Base-by-base conservation (phyloP, 1,284 basidiomycete genomes). In the Quambalaria eucalypti region DNA sequence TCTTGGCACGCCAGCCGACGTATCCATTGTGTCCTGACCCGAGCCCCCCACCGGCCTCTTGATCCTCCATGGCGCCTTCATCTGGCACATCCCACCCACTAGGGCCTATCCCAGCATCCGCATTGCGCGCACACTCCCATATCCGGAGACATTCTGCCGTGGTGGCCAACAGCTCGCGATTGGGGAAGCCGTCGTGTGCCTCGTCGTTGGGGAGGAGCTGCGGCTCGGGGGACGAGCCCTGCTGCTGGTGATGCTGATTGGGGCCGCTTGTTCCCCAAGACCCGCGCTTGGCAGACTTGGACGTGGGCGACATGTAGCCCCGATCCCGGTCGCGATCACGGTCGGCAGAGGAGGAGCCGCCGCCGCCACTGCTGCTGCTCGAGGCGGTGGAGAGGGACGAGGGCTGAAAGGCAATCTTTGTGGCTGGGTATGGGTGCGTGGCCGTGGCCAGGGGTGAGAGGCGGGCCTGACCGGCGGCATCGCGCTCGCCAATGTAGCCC, bases 141-240 rank as follows among this genome's bases (percentile, higher is more conserved):
- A 75, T 68, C 19, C 71, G 66, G 29, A 75, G 47, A 48, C 72
- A 74, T 42, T 75, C 73, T 12, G 73, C 73, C 1, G 70, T 68
- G 33, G 67, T 68, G 23, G 72, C 73, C 10, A 75, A 62, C 9
- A 75, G 61, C 52, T 75, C 73, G 19, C 65, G 44, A 39, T 73
- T 69, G 29, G 70, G 69, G 21, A 29, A 71, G 70, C 28, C 52
- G 48, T 61, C 54, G 40, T 68, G 62, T 10, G 50, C 26, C 40
- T 38, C 30, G 8, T 25, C 55, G 12, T 46, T 46, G 42, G 42
- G 42, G 5, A 46, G 21, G 16, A 46, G 21, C 16, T 21, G 42
- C 4, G 42, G 25, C 23, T 39, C 28, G 21, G n/a, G 16, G 21
- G 52, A 46, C 23, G 40, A 9, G 2, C 60, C 65, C 28, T 30